Percentiles rank a stretch among this genome's conserved stretches.
These are phyloP conservation scores for Polychaeton citri DNA, from an alignment of 2,329 filamentous ascomycete genomes.

Conservation along the genomic window DNA sequence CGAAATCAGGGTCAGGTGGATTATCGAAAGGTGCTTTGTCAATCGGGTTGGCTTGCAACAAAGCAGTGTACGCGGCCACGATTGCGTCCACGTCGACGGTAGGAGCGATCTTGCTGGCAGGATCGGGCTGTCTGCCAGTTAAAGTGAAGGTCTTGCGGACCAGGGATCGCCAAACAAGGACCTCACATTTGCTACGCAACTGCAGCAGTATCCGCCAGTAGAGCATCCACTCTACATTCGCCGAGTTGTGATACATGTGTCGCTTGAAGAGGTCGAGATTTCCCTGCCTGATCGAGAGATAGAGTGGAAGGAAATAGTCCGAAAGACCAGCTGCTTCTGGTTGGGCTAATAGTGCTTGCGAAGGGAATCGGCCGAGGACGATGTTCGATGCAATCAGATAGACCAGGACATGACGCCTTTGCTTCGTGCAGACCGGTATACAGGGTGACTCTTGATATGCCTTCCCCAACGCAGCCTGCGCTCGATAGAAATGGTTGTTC, in stretches of 20 bases:
- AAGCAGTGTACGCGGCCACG: neutral
- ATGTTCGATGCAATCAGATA: slow-evolving; percentile 76
- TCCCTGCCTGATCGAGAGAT: slow-evolving; percentile 56
- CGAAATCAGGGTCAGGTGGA: slow-evolving; percentile 3
- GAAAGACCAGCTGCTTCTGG: slow-evolving; percentile 56
- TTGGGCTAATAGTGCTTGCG: slow-evolving; percentile 48
- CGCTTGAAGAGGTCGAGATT: slow-evolving; percentile 62
- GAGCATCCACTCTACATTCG: slow-evolving; percentile 59
- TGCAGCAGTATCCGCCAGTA: slow-evolving; percentile 62
- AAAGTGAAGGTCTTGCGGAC: slow-evolving; percentile 66
- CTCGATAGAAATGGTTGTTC: slow-evolving; percentile 69
- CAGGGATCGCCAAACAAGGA: slow-evolving; percentile 73
- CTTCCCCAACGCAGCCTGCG: slow-evolving; percentile 59
- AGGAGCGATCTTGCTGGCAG: slow-evolving; percentile 47
- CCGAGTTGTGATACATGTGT: slow-evolving; percentile 40
- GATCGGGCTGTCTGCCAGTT: slow-evolving; percentile 56
- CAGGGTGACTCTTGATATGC: slow-evolving; percentile 64
- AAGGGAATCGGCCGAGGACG: slow-evolving; percentile 73
- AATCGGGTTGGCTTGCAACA: neutral
- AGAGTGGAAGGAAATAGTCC: slow-evolving; percentile 60
- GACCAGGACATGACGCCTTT: slow-evolving; percentile 67
- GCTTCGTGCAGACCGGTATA: slow-evolving; percentile 37
- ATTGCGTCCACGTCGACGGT: slow-evolving; percentile 45
- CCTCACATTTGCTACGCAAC: slow-evolving; percentile 62
- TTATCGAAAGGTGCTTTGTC: slow-evolving; percentile 2